Percentiles rank a stretch among this genome's conserved stretches.
phyloP scores from a whole-genome alignment of 2,329 filamentous ascomycete genomes.

The Cordyceps pruinosa region DNA sequence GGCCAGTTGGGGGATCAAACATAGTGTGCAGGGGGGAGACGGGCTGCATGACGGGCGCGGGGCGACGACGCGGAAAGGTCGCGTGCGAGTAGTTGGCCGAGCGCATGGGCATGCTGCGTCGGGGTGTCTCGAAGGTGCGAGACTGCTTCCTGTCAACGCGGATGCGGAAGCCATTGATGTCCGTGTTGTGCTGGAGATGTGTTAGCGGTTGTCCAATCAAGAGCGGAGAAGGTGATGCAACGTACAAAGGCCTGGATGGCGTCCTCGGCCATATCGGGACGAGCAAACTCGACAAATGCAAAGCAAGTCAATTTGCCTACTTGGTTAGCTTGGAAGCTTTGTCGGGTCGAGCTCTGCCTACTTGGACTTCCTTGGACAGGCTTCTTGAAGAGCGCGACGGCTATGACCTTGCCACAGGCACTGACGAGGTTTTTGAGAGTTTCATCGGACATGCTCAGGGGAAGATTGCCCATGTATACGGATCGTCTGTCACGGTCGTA shows the following conservation, averaged over 20 bases:
- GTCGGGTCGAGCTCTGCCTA: not conserved
- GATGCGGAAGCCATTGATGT: conserved; percentile 26
- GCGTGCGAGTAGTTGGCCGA: conserved; percentile 6
- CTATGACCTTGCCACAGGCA: conserved; percentile 31
- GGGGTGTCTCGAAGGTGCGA: conserved; percentile 17
- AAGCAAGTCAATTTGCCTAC: conserved; percentile 21
- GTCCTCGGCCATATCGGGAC: conserved; percentile 29
- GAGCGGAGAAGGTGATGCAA: conserved; percentile 2
- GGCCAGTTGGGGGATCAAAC: conserved; percentile 1
- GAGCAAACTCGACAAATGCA: conserved; percentile 34
- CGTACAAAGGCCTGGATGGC: conserved; percentile 32
- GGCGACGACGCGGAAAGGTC: conserved; percentile 11
- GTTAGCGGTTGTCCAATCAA: not conserved
- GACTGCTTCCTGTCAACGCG: conserved; percentile 33
- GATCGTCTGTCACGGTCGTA: conserved; percentile 41
- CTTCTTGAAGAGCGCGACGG: conserved; percentile 22
- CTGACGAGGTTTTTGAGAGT: conserved; percentile 31
- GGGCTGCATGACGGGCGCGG: not conserved
- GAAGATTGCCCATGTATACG: conserved; percentile 41
- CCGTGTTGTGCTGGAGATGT: conserved; percentile 25
- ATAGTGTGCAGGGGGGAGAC: conserved; percentile 8
- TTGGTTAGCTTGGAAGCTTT: conserved; percentile 13
- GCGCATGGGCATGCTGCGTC: conserved; percentile 9
- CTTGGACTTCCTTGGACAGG: conserved; percentile 16
- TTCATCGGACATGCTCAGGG: conserved; percentile 28